phyloP scores from a whole-genome alignment of 805 yeast genomes.

The Yarrowia keelungensis region DNA sequence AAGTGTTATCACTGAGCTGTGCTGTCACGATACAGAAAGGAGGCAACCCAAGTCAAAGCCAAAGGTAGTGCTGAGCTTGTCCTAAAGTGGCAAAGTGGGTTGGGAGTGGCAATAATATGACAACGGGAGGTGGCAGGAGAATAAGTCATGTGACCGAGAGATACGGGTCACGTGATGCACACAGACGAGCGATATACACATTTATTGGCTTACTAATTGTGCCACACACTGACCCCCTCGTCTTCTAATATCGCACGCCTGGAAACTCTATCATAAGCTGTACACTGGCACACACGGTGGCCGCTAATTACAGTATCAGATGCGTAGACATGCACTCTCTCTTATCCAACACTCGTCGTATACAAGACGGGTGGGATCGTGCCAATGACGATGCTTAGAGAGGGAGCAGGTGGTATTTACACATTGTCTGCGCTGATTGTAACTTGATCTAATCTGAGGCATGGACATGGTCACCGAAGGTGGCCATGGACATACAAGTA shows the following conservation, averaged over 20 bases:
- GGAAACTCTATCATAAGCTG: too few species aligned
- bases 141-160: background rate
- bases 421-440: background rate
- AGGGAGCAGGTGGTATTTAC: conserved; percentile 3
- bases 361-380: conserved; percentile 7
- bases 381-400: conserved; percentile 13
- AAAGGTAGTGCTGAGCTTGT: conserved; percentile 34
- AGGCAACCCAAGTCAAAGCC: conserved; percentile 34
- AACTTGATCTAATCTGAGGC: conserved; percentile 43
- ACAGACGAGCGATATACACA: too few species aligned
- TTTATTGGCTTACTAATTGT: too few species aligned
- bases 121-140: background rate
- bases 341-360: conserved; percentile 8
- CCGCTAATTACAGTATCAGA: background rate
- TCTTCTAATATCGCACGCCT: too few species aligned
- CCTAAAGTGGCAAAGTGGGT: conserved; percentile 37
- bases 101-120: conserved; percentile 29
- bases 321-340: background rate
- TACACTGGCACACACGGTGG: too few species aligned
- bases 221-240: too few species aligned
- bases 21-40: conserved; percentile 38
- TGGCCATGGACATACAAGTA: too few species aligned
- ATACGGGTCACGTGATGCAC: background rate
- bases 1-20: conserved; percentile 1
- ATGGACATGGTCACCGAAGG: background rate